Base-by-base conservation (phyloP, 2,329 filamentous ascomycete genomes). In the Fusarium protoensiforme region DNA sequence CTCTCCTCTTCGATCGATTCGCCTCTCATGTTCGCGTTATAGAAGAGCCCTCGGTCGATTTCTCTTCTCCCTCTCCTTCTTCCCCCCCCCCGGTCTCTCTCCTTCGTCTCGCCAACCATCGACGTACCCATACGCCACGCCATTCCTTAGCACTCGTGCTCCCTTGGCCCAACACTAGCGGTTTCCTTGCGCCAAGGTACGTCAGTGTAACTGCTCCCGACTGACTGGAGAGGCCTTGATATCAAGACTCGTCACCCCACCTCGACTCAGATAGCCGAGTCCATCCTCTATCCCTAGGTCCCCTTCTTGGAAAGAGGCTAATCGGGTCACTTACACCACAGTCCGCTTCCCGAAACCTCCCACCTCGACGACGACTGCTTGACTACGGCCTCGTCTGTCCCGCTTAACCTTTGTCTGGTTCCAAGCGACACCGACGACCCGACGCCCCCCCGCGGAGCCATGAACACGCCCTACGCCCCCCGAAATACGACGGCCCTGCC, bases 21-120 rank as follows among this genome's bases (percentile, higher is more conserved):
- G 75, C 72, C 68, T 78, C 73, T 75, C 77, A 82, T 83, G 81
- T 78, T 60, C 74, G 75, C 71, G 77, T 83, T 81, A 81, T 83
- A 83, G 80, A 78, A 79, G 77, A 80, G 73, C 73, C 70, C 69
- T 69, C 65, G 69, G 69, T 68, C 61, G 61, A 62, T 67, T 68
- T 74, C 59, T 72, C 61, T 65, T 74, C 71, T 68, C 63, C 64
- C 54, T 69, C 59, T 62, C 70, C 63, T 64, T 64, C 71, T 62
- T 64, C 68, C 54, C 43, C n/a, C 24, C 24, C 43, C 31, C n/a
- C 31, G 43, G 29, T 60, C 61, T 43, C 38, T 9, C 61, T 62
- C 53, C 41, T 64, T 61, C 58, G 43, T 61, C 64, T 64, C 67
- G 38, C 53, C 36, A 33, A 38, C 51, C 51, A 67, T 60, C 72